These are phyloP conservation scores for Cerioporus squamosus DNA, from an alignment of 1,284 basidiomycete genomes.

Conservation along the genomic window DNA sequence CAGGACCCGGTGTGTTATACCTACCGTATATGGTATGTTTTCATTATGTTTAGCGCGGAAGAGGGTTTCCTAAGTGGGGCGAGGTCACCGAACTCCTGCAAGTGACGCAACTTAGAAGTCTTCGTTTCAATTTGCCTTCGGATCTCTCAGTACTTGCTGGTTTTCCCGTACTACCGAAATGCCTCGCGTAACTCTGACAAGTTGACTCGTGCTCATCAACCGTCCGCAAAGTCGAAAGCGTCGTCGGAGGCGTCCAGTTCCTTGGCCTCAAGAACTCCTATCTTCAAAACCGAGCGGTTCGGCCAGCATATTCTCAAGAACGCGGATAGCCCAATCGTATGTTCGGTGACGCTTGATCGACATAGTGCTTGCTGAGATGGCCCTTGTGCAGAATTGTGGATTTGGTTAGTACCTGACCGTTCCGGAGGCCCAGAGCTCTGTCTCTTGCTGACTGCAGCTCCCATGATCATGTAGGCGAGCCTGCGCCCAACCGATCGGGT, in stretches of 20 bases:
- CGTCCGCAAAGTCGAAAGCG: constrained; percentile 64
- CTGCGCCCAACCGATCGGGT: constrained; percentile 95
- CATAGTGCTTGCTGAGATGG: background rate
- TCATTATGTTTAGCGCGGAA: no score
- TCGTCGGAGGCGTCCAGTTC: constrained; percentile 50
- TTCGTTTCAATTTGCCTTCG: no score
- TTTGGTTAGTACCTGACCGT: constrained; percentile 45
- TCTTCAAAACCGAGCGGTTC: constrained; percentile 93
- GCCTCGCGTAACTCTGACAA: constrained; percentile 92
- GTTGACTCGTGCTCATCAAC: constrained; percentile 77
- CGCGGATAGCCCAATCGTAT: constrained; percentile 86
- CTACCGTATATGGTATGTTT: no score
- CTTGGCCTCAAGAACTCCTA: constrained; percentile 73
- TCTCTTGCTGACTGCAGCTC: constrained; percentile 4
- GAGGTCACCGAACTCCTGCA: no score
- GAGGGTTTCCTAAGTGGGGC: no score
- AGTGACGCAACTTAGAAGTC: no score
- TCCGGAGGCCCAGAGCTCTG: background rate
- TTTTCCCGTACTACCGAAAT: no score
- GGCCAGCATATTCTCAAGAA: constrained; percentile 99
- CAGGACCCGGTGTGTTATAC: no score
- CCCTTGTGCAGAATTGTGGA: constrained; percentile 71
- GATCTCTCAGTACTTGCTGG: no score
- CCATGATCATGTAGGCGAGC: constrained; percentile 70
- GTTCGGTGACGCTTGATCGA: no score